A percentile compares a stretch with the other conserved stretches of the same genome.
phyloP scores from a whole-genome alignment of 345 rosid species.

The Syzygium oleosum region DNA sequence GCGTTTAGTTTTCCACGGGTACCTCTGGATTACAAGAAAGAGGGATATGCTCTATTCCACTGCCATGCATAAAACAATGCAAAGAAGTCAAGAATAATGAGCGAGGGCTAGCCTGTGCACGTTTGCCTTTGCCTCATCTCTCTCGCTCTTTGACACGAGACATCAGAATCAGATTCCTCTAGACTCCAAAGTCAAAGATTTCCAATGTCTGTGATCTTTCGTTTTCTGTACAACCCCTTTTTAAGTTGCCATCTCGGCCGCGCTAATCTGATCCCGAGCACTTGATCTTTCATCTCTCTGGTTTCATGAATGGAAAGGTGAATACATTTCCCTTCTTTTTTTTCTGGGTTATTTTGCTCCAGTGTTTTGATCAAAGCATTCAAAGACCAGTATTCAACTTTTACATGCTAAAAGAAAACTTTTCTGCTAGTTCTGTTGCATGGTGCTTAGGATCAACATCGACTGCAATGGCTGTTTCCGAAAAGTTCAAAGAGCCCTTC shows the following conservation, averaged over 20 bases:
- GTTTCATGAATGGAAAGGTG: neutral
- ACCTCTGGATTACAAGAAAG: neutral
- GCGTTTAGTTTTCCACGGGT: neutral
- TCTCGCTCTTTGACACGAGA: neutral
- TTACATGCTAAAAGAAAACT: neutral
- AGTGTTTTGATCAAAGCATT: neutral
- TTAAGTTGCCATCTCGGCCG: neutral
- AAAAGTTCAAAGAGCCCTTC: conserved; percentile 38
- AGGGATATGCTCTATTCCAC: conserved; percentile 4
- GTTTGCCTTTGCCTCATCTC: neutral
- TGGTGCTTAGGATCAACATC: conserved; percentile 43
- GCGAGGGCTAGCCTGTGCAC: neutral
- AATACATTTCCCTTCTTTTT: neutral
- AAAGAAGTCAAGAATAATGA: conserved; percentile 20
- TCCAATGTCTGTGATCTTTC: neutral
- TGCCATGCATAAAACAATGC: neutral
- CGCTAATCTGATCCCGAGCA: neutral
- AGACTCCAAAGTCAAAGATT: neutral
- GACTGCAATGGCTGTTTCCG: conserved; percentile 45
- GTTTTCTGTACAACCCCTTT: neutral
- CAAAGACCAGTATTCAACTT: neutral
- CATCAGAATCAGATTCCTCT: conserved; percentile 30
- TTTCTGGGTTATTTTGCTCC: neutral
- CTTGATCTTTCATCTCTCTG: neutral
- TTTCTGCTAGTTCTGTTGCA: conserved; percentile 23